Evolutionary conservation across 768 basidiomycete species (phyloP), one percentile per base, ranked within the genome.

Genomic region (Auricularia auricula-judae): DNA sequence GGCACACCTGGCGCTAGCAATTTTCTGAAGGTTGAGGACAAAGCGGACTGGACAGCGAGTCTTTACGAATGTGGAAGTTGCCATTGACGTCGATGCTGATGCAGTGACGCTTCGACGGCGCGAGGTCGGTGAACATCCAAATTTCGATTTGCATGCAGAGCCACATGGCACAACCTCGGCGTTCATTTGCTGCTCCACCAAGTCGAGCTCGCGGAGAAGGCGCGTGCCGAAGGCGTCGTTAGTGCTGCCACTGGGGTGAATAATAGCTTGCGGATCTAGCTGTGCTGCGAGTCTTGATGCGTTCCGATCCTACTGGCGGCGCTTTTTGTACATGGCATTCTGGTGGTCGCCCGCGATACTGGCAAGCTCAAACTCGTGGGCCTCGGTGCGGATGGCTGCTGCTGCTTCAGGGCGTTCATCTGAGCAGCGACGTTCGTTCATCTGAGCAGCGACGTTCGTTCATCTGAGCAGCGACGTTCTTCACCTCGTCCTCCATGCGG

Each of bases 211-310:
- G 36, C 79, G 80, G 29, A 89, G 75, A 4, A 90, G 74, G 18
- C 82, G 81, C 23, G 80, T 76, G 61, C 86, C 84, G 78, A 89
- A 86, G 3, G 79, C 75, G 39, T 81, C 81, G 66, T 88, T 88
- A 42, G 79, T 78, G 8, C 85, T 81, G 11, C 79, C 79, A 61
- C 79, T 81, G 16, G 56, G 56, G 77, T 77, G 75, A 82, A 77
- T 63, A 89, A 82, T 23, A 89, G 76, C n/a, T 82, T 78, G 3
- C 87, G 83, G 51, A 90, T 81, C 66, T 90, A 87, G n/a, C 81
- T 81, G 70, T 88, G 87, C 63, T 89, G 87, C 16, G 80, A 81
- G 68, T 85, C 84, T 80, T 82, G 68, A 88, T 85, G 67, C 79
- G 80, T 2, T 80, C 73, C 77, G 66, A 67, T 87, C 84, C 67